Base-by-base conservation (phyloP, 805 yeast genomes). In the Metschnikowia cerradonensis region DNA sequence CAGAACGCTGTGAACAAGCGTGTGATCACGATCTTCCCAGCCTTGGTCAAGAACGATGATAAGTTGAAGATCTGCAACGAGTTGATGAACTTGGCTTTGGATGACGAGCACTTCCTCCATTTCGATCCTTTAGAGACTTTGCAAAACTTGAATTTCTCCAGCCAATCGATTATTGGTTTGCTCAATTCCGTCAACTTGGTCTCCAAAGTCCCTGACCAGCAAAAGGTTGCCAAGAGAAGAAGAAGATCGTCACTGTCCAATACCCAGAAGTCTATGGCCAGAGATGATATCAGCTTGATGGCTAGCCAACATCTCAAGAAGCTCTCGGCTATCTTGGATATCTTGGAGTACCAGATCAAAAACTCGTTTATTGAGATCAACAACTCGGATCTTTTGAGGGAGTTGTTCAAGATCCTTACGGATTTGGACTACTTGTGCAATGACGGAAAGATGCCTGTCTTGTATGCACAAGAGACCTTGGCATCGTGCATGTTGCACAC, bases 381-480 rank as follows among this genome's bases (percentile, higher is more conserved):
- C 61, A 68, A 73, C 31, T 75, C 83, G 2, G 73, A 71, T 22
- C 67, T 83, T 45, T 67, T 83, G 38, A 72, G 74, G 47, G 68
- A 80, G 14, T 64, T 83, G 52, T 84, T 88, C 69, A 79, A 79
- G 55, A 72, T 85, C 35, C 71, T 88, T 46, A 81, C 88, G 47
- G 94, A 88, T 64, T 72, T 87, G 56, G 94, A 88, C 64, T 83
- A 96, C 30, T 75, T 94, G 44, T 96, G 96, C 41, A 83, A 82
- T 56, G 98, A 91, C 64, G 96, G 96, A 38, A 89, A 90, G 51
- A 73, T 94, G 54, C 96, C 99, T 3, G 92, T 92, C 4, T 74
- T 88, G 41, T 92, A 91, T 60, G 86, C 96, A 1, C 96, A 94
- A 70, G 97, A 94, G 66, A 82, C 92, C 0, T 72, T 94, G 53